phyloP scores from a whole-genome alignment of 2,329 filamentous ascomycete species.

The Diplodia scrobiculata region DNA sequence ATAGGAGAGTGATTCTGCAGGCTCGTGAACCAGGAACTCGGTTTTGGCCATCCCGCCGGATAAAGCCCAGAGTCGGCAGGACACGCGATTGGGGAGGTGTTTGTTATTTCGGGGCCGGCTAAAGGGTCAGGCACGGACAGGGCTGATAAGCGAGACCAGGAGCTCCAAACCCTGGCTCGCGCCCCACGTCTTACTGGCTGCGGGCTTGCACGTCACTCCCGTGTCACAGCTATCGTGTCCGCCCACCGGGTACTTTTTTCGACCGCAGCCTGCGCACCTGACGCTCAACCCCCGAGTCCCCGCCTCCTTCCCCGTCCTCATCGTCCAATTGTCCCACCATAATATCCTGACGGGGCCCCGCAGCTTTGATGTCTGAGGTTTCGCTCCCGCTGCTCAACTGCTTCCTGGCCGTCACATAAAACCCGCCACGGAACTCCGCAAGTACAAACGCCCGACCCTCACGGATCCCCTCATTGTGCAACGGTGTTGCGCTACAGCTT shows the following conservation, averaged over 20 bases:
- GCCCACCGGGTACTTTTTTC: constrained; percentile 16
- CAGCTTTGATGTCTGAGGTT: constrained; percentile 22
- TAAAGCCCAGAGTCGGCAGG: neutral
- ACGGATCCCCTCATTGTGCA: neutral
- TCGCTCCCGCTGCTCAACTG: constrained; percentile 4
- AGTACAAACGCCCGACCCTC: neutral
- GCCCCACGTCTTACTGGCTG: constrained; percentile 10
- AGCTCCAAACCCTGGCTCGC: neutral
- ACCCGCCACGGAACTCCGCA: neutral
- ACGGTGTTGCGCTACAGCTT: neutral
- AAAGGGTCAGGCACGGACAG: constrained; percentile 2
- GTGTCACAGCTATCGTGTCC: constrained; percentile 3
- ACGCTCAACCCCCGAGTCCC: neutral
- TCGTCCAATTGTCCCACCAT: constrained; percentile 15
- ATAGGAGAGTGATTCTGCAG: constrained; percentile 1
- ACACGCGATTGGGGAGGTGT: neutral
- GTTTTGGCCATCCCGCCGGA: neutral
- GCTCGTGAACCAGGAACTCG: neutral
- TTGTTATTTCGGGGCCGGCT: constrained; percentile 1
- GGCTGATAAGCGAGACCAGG: constrained; percentile 8
- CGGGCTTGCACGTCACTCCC: constrained; percentile 15
- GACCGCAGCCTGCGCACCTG: constrained; percentile 9
- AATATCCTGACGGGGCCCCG: constrained; percentile 6
- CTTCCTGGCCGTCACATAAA: constrained; percentile 25
- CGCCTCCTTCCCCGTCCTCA: neutral